phyloP scores from a whole-genome alignment of 306 rosid genomes.

The Citrullus amarus region DNA sequence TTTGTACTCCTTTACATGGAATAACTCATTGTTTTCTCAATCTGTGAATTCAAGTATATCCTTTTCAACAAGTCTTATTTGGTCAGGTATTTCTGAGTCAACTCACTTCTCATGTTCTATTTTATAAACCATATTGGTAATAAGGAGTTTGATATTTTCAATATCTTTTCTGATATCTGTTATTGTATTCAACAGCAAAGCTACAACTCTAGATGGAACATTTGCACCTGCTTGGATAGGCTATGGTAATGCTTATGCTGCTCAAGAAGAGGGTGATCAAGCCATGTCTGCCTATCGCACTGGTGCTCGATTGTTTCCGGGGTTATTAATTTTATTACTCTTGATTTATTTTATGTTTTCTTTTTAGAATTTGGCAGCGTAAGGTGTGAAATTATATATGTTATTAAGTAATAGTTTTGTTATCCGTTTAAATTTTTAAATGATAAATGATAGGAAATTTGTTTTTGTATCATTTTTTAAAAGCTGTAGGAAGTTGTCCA shows the following conservation, averaged over 20 bases:
- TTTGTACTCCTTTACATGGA: background rate
- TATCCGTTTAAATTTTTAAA: background rate
- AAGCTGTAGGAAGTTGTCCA: background rate
- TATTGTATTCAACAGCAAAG: slow-evolving; percentile 53
- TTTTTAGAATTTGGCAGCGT: background rate
- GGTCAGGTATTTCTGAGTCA: background rate
- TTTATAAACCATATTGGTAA: background rate
- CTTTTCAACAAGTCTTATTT: background rate
- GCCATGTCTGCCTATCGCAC: slow-evolving; percentile 97
- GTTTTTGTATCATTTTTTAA: background rate
- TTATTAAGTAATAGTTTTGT: background rate
- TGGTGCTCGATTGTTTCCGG: slow-evolving; percentile 97
- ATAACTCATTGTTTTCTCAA: background rate
- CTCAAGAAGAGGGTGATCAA: slow-evolving; percentile 97
- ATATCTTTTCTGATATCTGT: background rate
- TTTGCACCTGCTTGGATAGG: slow-evolving; percentile 99
- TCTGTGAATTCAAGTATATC: slow-evolving; percentile 4
- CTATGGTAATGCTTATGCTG: slow-evolving; percentile 83
- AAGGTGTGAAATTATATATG: background rate
- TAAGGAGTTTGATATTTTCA: background rate
- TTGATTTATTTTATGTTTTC: background rate
- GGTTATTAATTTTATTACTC: slow-evolving; percentile 31
- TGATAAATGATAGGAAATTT: background rate
- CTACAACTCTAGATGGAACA: slow-evolving; percentile 80
- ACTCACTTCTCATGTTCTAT: background rate